A percentile compares a stretch with the other conserved stretches of the same genome.
These are phyloP conservation scores for Taphrina confusa DNA, from an alignment of 1,139 yeast genomes.

Conservation along the genomic window DNA sequence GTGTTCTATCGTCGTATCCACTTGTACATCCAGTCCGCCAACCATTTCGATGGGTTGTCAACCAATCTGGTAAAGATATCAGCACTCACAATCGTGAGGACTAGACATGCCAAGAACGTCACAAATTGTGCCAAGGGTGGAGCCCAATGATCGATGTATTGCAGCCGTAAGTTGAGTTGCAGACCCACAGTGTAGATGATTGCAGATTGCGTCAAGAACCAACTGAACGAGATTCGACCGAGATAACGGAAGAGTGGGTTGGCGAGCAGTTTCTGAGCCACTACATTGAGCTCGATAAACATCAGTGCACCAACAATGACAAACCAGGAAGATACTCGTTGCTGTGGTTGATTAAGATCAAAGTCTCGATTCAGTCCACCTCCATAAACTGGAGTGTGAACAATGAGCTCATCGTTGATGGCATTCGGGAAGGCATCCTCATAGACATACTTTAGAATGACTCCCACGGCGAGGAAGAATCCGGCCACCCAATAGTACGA, in stretches of 20 bases:
- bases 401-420: constrained; percentile 28
- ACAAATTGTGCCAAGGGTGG: constrained; percentile 31
- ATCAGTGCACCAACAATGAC: constrained; percentile 30
- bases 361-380: constrained; percentile 30
- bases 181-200: constrained; percentile 33
- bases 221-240: constrained; percentile 31
- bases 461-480: constrained; percentile 18
- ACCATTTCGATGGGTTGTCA: constrained; percentile 31
- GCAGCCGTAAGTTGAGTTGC: constrained; percentile 23
- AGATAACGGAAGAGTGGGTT: constrained; percentile 27
- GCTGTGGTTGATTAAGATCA: constrained; percentile 22
- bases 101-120: constrained; percentile 11
- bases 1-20: constrained; percentile 21
- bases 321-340: constrained; percentile 33
- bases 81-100: constrained; percentile 13
- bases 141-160: constrained; percentile 19
- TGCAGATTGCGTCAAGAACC: constrained; percentile 24
- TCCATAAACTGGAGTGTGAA: constrained; percentile 30
- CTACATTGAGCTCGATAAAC: constrained; percentile 21
- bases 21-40: constrained; percentile 26
- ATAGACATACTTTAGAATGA: constrained; percentile 31
- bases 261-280: constrained; percentile 20
- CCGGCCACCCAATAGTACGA: constrained; percentile 22
- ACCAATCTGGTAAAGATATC: constrained; percentile 26
- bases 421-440: constrained; percentile 26